Percentiles rank a stretch among this genome's conserved stretches.
Conservation (phyloP, 2,329 filamentous ascomycete genomes). For the Ophiognomonia clavigignenti-juglandacearum region DNA sequence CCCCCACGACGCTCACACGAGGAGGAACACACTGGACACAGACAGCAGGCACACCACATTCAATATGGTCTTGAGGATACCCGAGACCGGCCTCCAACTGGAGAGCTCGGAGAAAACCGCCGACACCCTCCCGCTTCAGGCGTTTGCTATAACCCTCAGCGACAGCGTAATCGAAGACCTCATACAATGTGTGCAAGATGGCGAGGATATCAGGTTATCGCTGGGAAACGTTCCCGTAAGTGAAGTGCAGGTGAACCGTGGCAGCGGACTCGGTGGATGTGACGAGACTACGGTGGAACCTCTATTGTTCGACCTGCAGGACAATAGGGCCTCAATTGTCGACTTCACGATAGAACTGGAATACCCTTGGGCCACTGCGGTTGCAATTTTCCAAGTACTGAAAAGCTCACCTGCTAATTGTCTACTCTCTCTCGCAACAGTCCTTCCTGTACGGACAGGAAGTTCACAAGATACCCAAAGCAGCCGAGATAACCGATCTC, state of each 20-base stretch:
- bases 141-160: constrained; percentile 53
- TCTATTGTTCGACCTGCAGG: constrained; percentile 10
- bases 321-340: constrained; percentile 13
- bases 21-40: constrained; percentile 12
- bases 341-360: neutral
- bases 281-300: neutral
- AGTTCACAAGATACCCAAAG: constrained; percentile 26
- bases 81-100: constrained; percentile 53
- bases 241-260: constrained; percentile 17
- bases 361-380: neutral
- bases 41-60: neutral
- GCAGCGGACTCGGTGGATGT: neutral
- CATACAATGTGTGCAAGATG: constrained; percentile 55
- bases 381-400: neutral
- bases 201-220: constrained; percentile 51
- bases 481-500: constrained; percentile 42
- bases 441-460: constrained; percentile 48
- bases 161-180: constrained; percentile 57
- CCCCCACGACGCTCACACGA: too few species aligned
- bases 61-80: constrained; percentile 43
- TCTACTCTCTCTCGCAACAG: constrained; percentile 28
- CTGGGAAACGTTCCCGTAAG: constrained; percentile 57
- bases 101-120: constrained; percentile 43
- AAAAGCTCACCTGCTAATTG: neutral
- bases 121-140: constrained; percentile 45